Base-by-base conservation (phyloP, 495 filamentous ascomycete species). In the Xylaria nigripes region DNA sequence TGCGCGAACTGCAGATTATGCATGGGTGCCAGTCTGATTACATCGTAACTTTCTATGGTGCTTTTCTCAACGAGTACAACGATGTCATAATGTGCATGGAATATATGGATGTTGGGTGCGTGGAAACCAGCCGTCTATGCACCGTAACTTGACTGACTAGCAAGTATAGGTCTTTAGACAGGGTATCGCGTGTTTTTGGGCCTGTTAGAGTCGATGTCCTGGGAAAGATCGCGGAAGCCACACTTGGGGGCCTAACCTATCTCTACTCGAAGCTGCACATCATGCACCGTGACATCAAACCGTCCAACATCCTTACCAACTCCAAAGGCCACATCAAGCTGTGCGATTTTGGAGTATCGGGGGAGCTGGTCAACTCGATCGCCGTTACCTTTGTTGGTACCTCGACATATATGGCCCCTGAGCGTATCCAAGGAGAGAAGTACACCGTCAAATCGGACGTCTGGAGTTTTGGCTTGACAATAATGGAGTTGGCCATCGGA, bases 71-170 rank as follows among this genome's bases (percentile, higher is more conserved):
- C 61, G 89, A 96, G 60, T 86, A 85, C 43, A 87, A 93, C 58
- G 93, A 97, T 72, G 94, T 98, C 56, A 90, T 96, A 55, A 86
- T 98, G 86, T 98, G 93, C 68, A 98, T 98, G 93, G 93, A 98
- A 68, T 96, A 98, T 64, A 95, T 95, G 90, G 93, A 98, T 75
- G 89, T 90, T 70, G 94, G 94, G 93, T 98, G 80, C 68, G 83
- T 71, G 16, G 13, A 38, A 36, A 79, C n/a, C 9, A 19, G 34
- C 15, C 19, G 41, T 8, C 46, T 24, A 24, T 32, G 21, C 18
- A 16, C 18, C 10, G 23, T 36, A 16, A 23, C 18, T 19, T 24
- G 45, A 9, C 78, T 82, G 61, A 82, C 60, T 3, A 25, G 22
- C 27, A 23, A 48, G 54, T 18, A 55, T 60, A 97, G 93, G 41